Evolutionary conservation across 768 basidiomycete genomes (phyloP).

Genomic region (Auriscalpium microsporum): DNA sequence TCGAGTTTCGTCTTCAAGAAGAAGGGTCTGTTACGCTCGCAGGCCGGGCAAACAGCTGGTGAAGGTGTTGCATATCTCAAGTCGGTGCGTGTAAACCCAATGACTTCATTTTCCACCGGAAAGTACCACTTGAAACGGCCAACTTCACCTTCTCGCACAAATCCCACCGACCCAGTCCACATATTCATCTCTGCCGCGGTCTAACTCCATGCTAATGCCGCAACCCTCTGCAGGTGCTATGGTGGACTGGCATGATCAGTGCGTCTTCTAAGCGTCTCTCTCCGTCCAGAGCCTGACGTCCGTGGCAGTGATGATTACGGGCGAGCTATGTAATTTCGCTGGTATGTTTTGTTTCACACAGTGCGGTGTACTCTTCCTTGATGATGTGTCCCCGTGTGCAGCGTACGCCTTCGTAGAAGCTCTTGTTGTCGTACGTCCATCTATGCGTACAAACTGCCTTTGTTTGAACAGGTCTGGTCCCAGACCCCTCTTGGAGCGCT

Average conservation of each 20-base stretch:
- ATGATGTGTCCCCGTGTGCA: slow-evolving; percentile 17
- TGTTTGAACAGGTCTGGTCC: neutral
- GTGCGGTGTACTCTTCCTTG: slow-evolving; percentile 15
- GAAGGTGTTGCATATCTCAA: slow-evolving; percentile 94
- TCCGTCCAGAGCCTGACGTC: neutral
- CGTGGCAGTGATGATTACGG: slow-evolving; percentile 77
- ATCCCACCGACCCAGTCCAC: no score
- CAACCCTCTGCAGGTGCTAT: slow-evolving; percentile 47
- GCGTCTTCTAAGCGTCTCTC: slow-evolving; percentile 20
- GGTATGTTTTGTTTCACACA: slow-evolving; percentile 40
- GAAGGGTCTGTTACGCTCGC: slow-evolving; percentile 76
- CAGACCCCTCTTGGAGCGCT: slow-evolving; percentile 90
- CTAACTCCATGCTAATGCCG: no score
- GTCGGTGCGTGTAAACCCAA: slow-evolving; percentile 47
- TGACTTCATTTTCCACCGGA: neutral
- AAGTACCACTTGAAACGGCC: no score
- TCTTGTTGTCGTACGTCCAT: slow-evolving; percentile 70
- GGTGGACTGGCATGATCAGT: slow-evolving; percentile 95
- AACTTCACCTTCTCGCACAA: no score
- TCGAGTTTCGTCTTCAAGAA: slow-evolving; percentile 97
- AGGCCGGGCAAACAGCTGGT: slow-evolving; percentile 70
- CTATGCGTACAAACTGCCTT: neutral
- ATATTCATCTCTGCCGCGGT: no score
- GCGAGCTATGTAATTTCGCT: slow-evolving; percentile 80
- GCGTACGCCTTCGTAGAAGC: slow-evolving; percentile 89